Evolutionary conservation across 495 filamentous ascomycete genomes (phyloP), one percentile per base, ranked within the genome.

Genomic region (Aspergillus affinis): DNA sequence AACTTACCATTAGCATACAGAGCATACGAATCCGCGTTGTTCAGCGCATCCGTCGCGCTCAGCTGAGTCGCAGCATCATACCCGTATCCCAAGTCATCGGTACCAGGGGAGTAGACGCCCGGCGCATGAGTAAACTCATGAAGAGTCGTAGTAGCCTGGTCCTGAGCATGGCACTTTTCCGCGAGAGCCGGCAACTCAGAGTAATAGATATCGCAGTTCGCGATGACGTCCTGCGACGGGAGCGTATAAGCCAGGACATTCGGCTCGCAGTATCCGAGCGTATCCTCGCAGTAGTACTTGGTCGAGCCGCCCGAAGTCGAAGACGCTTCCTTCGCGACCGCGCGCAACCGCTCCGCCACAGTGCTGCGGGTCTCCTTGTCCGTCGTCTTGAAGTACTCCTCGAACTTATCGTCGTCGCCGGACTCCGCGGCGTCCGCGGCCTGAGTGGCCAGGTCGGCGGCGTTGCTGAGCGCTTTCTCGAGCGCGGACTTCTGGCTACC

Each of bases 11-110:
- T 86, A 19, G 85, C 80, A 67, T 83, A 88, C 27, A 88, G 69
- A 0, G 86, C 78, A 64, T 85, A 88, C 0, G 82, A 80, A 68
- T 88, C 86, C n/a, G 86, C 86, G 63, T 89, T 87, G 59, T 73
- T 65, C 26, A 88, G 60, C 26, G 84, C 85, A 53, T 81, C 62
- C 15, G 63, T 55, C 0, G 72, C 70, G 6, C 64, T 72, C 29
- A 88, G 67, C 12, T 67, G 54, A 1, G 66, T 79, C 1, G 78
- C 70, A 32, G 82, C 82, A 20, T 51, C 26, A 67, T 87, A 88
- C 26, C 86, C 85, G 64, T 88, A 89, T 32, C 72, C 83, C 46
- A 75, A 58, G 65, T 88, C 86, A 4, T 81, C 67, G 17, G 84
- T 87, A 17, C 83, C 83, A 1, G 81, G 81, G 51, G 62, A 72